phyloP scores from a whole-genome alignment of 805 yeast species.

The Saturnispora quitensis region DNA sequence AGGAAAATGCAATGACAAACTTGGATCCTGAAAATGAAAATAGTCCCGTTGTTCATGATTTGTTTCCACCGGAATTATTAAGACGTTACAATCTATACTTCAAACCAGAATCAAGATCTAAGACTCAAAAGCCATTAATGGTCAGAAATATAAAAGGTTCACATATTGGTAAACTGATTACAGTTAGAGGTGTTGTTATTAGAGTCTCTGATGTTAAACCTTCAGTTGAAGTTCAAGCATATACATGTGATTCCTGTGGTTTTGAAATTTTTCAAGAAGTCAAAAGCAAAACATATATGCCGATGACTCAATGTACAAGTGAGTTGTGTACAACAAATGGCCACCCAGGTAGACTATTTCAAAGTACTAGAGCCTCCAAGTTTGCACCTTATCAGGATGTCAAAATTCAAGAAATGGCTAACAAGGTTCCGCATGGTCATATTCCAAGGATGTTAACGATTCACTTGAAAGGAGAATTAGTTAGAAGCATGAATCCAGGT shows the following conservation, averaged over 20 bases:
- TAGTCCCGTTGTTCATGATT: conserved; percentile 28
- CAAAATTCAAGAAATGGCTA: conserved; percentile 86
- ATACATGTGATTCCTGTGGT: conserved; percentile 97
- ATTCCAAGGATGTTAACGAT: conserved; percentile 83
- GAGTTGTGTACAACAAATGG: conserved; percentile 69
- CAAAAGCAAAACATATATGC: conserved; percentile 71
- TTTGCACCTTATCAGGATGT: conserved; percentile 94
- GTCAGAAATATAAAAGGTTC: conserved; percentile 86
- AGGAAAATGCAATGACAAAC: conserved; percentile 44
- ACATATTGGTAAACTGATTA: conserved; percentile 76
- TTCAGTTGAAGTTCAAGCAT: conserved; percentile 80
- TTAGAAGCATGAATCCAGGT: conserved; percentile 84
- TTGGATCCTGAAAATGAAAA: conserved; percentile 21
- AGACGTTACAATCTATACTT: conserved; percentile 84
- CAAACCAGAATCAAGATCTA: conserved; percentile 54
- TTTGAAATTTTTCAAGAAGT: conserved; percentile 95
- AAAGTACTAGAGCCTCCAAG: conserved; percentile 93
- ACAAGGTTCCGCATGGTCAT: conserved; percentile 97
- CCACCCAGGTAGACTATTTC: conserved; percentile 79
- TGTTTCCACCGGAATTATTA: conserved; percentile 79
- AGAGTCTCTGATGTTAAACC: conserved; percentile 97
- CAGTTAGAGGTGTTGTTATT: conserved; percentile 90
- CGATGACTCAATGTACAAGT: conserved; percentile 82
- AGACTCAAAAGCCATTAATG: conserved; percentile 53
- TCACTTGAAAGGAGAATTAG: conserved; percentile 88